Evolutionary conservation across 768 basidiomycete genomes (phyloP), one percentile per base, ranked within the genome.

Genomic region (Xerocomellus intermedius): DNA sequence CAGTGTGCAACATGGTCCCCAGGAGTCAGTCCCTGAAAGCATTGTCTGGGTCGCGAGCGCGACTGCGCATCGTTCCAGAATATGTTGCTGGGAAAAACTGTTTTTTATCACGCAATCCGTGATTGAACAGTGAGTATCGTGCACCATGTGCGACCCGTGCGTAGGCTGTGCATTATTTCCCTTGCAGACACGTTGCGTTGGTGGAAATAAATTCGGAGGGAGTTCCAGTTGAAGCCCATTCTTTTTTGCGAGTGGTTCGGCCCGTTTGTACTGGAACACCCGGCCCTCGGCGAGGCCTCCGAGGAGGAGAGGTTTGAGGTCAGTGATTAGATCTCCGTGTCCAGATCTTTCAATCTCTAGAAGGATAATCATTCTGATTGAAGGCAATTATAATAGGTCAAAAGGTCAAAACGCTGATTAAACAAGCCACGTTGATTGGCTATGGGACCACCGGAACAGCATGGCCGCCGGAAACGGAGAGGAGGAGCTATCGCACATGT

Each of bases 21-120:
- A 97, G 67, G 89, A 93, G 61, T 92, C 81, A 14, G 94, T 97
- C 1, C 94, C 94, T 8, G 96, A 98, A 65, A 88, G 89, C 55
- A 89, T 98, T 8, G 78, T 98, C 2, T 99, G 96, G 96, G 96
- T 9, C 96, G 98, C 69, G 96, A 99, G 70, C 96, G 98, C 67
- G 95, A 98, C 70, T 98, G 95, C 83, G 94, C 30, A 89, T 96
- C 48, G 77, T 84, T 3, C 95, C 96, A 0, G 92, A 96, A 64
- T 81, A 84, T 7, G 95, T 98, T 7, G 86, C 92, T 3, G 94
- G 91, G 14, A 94, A 95, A 70, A 81, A 80, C n/a, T 6, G 0
- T 99, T 98, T 73, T 86, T 82, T 64, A 93, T 99, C 64, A 82
- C 86, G 2, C 96, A 99, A 70, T 96, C 96, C 3, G 96, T 89